Evolutionary conservation across 306 rosid genomes (phyloP), one percentile per base, ranked within the genome.

Genomic region (Begonia loranthoides): DNA sequence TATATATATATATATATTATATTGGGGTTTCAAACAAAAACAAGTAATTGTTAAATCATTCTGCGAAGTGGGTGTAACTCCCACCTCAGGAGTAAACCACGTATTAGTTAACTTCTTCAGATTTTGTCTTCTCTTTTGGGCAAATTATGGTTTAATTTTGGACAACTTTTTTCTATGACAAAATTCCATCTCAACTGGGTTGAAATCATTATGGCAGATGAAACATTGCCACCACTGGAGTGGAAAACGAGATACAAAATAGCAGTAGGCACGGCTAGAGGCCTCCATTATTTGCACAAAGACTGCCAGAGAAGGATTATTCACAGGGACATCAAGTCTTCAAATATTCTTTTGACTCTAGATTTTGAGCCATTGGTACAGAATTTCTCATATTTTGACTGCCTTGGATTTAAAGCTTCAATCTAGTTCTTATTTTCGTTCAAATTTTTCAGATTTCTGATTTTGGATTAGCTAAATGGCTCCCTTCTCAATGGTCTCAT

Each of bases 381-480:
- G 22, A 19, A 28, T 28, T 28, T 28, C 36, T 28, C 36, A 28
- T 28, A 28, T 28, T 1, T 10, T 17, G 17, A 1, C 22, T 14
- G 2, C 19, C 41, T 4, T 21, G 46, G 55, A 53, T 59, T 16
- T 50, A 24, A 45, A 13, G 38, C 45, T 12, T 15, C 17, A 13
- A 59, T 45, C 43, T 13, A 19, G 54, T 14, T 17, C 13, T 41
- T 54, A 7, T 49, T 24, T 58, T 6, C 61, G 41, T 47, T 53
- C 15, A 51, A 15, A 46, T 58, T 33, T 51, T 45, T 52, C 59
- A 90, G 94, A 90, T 90, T 66, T 90, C 96, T 34, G 99, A 90
- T 83, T 90, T 90, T 69, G 99, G 99, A 54, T 68, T 90, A 36
- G 96, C 96, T n/a, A 90, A 87, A 57, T 90, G 99, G 99, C 96